These are phyloP conservation scores for Salix arbutifolia DNA, from an alignment of 345 rosid genomes.

Conservation along the genomic window DNA sequence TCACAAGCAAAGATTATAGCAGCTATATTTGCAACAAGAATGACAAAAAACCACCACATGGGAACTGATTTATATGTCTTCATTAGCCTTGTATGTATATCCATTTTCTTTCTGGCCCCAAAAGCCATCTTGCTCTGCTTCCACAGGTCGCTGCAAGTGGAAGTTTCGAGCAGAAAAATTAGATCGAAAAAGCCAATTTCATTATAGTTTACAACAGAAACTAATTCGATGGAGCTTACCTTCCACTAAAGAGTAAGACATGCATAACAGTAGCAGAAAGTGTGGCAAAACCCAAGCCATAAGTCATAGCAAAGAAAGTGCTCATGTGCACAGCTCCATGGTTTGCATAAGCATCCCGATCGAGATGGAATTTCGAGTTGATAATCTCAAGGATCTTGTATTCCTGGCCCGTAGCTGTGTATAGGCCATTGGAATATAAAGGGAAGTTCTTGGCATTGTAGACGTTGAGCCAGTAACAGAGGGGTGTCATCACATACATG, in stretches of 20 bases:
- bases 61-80: too few species aligned
- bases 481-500: constrained; percentile 62
- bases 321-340: constrained; percentile 56
- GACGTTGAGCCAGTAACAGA: constrained; percentile 56
- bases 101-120: too few species aligned
- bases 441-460: constrained; percentile 77
- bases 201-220: constrained; percentile 45
- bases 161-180: too few species aligned
- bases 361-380: constrained; percentile 51
- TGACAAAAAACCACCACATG: constrained; percentile 21
- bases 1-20: constrained; percentile 52
- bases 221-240: background rate
- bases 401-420: constrained; percentile 41
- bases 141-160: constrained; percentile 50
- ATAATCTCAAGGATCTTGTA: constrained; percentile 57
- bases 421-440: constrained; percentile 50
- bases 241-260: constrained; percentile 51
- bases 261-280: constrained; percentile 62
- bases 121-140: too few species aligned
- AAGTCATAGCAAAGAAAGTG: constrained; percentile 69
- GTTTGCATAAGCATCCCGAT: constrained; percentile 40
- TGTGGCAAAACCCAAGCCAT: constrained; percentile 79
- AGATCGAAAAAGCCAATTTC: constrained; percentile 37
- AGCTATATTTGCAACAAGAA: constrained; percentile 50
- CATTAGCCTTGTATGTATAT: too few species aligned